Evolutionary conservation across 805 yeast species (phyloP).

Genomic region (Groenewaldozyma tartarivorans): DNA sequence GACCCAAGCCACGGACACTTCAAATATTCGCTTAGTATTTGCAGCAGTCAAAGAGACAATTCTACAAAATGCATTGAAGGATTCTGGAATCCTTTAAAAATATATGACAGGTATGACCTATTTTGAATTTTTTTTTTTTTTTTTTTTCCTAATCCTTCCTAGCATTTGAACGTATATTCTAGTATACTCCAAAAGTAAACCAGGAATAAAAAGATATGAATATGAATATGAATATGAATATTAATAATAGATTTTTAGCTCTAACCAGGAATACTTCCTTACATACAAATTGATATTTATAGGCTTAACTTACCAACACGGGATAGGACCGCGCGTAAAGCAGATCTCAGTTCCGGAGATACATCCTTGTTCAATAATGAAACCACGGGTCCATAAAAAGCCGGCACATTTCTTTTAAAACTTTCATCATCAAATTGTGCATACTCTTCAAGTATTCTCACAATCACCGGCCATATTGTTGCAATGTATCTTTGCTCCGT

Average conservation of each 20-base stretch:
- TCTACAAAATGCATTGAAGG: conserved; percentile 64
- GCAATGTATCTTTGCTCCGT: conserved; percentile 66
- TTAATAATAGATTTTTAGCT: no score
- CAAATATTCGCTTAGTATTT: conserved; percentile 76
- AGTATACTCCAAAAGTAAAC: no score
- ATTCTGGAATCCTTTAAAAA: conserved; percentile 54
- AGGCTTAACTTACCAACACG: conserved; percentile 41
- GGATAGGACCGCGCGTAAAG: conserved; percentile 25
- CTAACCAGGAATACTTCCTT: no score
- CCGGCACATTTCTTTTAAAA: conserved; percentile 21
- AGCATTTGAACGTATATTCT: no score
- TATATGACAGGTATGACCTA: background rate
- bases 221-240: no score
- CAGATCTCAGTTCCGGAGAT: conserved; percentile 26
- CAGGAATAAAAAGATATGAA: no score
- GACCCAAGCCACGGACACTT: conserved; percentile 91
- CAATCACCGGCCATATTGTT: conserved; percentile 88
- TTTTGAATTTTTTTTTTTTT: no score
- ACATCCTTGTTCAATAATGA: conserved; percentile 29
- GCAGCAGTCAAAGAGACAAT: conserved; percentile 78
- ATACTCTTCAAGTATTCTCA: conserved; percentile 77
- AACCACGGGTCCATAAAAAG: conserved; percentile 23
- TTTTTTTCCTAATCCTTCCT: background rate
- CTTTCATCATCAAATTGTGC: conserved; percentile 52
- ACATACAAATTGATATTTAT: no score